Conservation (phyloP, 371 early-diverging fungal genomes). For the Mucor sp. region DNA sequence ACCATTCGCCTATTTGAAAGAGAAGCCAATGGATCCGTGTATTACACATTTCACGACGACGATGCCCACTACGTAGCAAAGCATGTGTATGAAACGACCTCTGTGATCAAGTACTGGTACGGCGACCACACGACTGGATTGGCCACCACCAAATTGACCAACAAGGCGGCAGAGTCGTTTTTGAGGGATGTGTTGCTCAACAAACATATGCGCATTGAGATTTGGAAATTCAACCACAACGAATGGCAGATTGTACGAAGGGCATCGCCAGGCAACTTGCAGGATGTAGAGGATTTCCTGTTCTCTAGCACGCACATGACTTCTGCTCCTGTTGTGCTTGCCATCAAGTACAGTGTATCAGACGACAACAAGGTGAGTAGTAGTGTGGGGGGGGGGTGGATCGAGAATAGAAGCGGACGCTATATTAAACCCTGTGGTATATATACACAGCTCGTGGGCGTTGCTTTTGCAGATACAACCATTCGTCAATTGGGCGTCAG, state of each 20-base stretch:
- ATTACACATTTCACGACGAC: slow-evolving; percentile 87
- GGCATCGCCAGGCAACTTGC: slow-evolving; percentile 95
- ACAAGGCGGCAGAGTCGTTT: slow-evolving; percentile 72
- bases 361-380: slow-evolving; percentile 60
- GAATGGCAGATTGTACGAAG: slow-evolving; percentile 56
- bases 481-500: slow-evolving; percentile 75
- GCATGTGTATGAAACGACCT: slow-evolving; percentile 84
- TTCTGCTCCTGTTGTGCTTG: slow-evolving; percentile 81
- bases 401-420: background rate
- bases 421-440: background rate
- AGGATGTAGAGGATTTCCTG: slow-evolving; percentile 87
- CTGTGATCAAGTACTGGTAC: slow-evolving; percentile 90
- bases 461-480: slow-evolving; percentile 87
- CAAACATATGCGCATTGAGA: slow-evolving; percentile 80
- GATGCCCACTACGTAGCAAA: slow-evolving; percentile 87
- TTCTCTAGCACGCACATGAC: slow-evolving; percentile 74
- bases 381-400: too few relatives aligned
- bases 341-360: slow-evolving; percentile 60
- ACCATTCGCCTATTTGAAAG: slow-evolving; percentile 79
- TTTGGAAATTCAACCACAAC: slow-evolving; percentile 68
- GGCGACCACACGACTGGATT: slow-evolving; percentile 58
- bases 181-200: slow-evolving; percentile 79
- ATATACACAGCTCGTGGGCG: slow-evolving; percentile 70
- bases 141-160: slow-evolving; percentile 79
- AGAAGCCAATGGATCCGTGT: slow-evolving; percentile 39